These are phyloP conservation scores for Dalbergia cochinchinensis DNA, from an alignment of 306 rosid species.

Conservation along the genomic window DNA sequence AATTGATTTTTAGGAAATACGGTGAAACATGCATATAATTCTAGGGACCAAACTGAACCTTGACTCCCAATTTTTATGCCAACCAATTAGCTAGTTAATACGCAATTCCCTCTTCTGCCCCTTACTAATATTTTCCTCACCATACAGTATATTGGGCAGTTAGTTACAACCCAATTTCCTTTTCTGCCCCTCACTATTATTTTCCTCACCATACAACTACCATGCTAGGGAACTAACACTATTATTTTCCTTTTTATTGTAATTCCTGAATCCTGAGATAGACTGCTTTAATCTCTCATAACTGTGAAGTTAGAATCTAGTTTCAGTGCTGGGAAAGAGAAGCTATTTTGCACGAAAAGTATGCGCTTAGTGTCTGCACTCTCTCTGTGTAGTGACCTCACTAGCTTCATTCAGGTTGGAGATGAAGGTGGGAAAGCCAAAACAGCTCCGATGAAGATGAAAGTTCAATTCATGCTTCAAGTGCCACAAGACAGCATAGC, in stretches of 20 bases:
- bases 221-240: too few species aligned
- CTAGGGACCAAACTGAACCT: too few species aligned
- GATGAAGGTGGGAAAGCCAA: slow-evolving; percentile 89
- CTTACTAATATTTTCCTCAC: too few species aligned
- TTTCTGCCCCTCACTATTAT: too few species aligned
- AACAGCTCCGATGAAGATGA: slow-evolving; percentile 95
- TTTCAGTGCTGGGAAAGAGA: slow-evolving; percentile 26
- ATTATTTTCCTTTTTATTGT: not conserved
- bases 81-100: too few species aligned
- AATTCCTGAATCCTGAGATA: not conserved
- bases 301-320: slow-evolving; percentile 32
- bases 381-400: not conserved
- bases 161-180: too few species aligned
- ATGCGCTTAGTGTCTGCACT: slow-evolving; percentile 21
- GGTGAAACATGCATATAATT: too few species aligned
- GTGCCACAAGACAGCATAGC: slow-evolving; percentile 90
- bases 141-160: too few species aligned
- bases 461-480: slow-evolving; percentile 96
- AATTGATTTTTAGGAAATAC: too few species aligned
- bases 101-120: too few species aligned
- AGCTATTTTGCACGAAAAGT: slow-evolving; percentile 2
- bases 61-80: too few species aligned
- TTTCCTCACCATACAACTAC: too few species aligned
- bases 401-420: slow-evolving; percentile 76
- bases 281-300: not conserved